Evolutionary conservation across 257 asterid species (phyloP).

Genomic region (Gentiana dahurica): DNA sequence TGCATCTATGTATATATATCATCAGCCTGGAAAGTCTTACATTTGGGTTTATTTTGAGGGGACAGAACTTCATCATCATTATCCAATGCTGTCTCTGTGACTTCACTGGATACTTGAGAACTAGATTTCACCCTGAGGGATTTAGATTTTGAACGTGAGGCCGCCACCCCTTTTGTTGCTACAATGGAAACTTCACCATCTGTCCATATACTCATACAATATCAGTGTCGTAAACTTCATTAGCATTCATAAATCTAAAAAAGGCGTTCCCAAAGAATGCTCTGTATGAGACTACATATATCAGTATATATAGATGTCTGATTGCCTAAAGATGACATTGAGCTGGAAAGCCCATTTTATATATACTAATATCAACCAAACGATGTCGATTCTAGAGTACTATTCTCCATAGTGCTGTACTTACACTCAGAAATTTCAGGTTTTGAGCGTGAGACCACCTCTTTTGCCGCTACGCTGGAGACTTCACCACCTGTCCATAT

Average conservation of each 20-base stretch:
- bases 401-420: too few species aligned
- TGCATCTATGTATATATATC: not conserved
- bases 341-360: too few species aligned
- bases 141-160: slow-evolving; percentile 23
- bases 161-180: slow-evolving; percentile 15
- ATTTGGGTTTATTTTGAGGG: slow-evolving; percentile 23
- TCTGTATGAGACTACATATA: too few species aligned
- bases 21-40: slow-evolving; percentile 6
- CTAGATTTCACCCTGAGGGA: slow-evolving; percentile 19
- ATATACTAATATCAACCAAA: too few species aligned
- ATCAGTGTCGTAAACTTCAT: slow-evolving; percentile 2
- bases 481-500: slow-evolving; percentile 51
- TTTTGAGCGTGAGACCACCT: too few species aligned
- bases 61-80: slow-evolving; percentile 63
- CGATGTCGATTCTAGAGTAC: too few species aligned
- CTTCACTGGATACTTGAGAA: slow-evolving; percentile 47
- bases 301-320: too few species aligned
- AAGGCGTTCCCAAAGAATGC: not conserved
- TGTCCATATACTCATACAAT: slow-evolving; percentile 26
- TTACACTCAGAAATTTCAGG: too few species aligned
- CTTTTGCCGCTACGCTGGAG: slow-evolving; percentile 20
- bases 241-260: slow-evolving; percentile 4
- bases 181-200: slow-evolving; percentile 42
- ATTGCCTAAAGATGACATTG: too few species aligned
- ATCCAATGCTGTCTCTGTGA: slow-evolving; percentile 32